Evolutionary conservation across 2,329 filamentous ascomycete genomes (phyloP), one percentile per base, ranked within the genome.

Genomic region (Aureobasidium melanogenum): DNA sequence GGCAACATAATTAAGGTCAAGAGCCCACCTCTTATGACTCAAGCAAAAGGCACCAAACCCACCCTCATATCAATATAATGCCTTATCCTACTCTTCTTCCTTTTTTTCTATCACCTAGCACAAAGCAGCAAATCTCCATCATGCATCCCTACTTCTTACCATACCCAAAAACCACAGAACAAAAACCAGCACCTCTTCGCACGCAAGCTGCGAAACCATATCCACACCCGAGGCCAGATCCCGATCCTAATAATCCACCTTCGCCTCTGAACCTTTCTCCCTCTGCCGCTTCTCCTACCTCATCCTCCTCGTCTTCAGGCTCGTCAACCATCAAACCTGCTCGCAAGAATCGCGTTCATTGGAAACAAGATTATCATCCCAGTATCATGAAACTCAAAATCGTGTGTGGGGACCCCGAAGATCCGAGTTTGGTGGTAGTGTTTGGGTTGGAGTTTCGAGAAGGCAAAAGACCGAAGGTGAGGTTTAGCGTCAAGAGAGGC

Each of bases 281-380:
- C 19, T 8, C 51, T 15, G 10, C 22, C 5, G 8, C 22, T 6
- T 39, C 52, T 10, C 15, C 52, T 9, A 4, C 22, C 3, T 41
- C 36, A 1, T 41, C 36, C 7, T 55, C 34, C 2, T 55, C 24
- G 1, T 55, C 51, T 7, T 55, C 51, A 8, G 22, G 15, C 3
- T 44, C 52, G 2, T 43, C 38, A 10, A 56, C 52, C 2, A 56
- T 44, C 1, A 57, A 19, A 14, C 56, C 43, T 8, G 4, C 15
- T 4, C n/a, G 41, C 15, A 28, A 48, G 5, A 63, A 63, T 34
- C 57, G 32, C 9, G 60, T 63, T 9, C 56, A 56, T n/a, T 64
- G 62, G 57, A 44, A 58, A 46, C 57, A 64, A 36, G 61, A 64
- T 24, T 55, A 59, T n/a, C 55, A 55, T 24, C 63, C 63, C 15